Base-by-base conservation (phyloP, 2,329 filamentous ascomycete genomes). In the Aspergillus niger region DNA sequence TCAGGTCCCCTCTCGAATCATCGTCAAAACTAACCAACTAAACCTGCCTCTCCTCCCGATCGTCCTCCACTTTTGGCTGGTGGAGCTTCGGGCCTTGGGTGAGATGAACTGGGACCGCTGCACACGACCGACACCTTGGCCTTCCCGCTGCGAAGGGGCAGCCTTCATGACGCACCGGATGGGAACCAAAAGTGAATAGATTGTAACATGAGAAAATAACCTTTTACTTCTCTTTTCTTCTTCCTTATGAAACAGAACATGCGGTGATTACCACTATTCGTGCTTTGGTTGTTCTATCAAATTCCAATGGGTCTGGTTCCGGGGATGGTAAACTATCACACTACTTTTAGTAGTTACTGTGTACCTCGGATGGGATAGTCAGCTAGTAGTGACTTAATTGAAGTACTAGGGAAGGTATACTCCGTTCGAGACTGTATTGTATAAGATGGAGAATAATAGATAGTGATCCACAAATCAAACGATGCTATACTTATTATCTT, bases 51-150 rank as follows among this genome's bases (percentile, higher is more conserved):
- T 65, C 54, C 52, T 55, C 22, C 57, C 57, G 58, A 60, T 61
- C 47, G 47, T 56, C 54, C 52, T 59, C 59, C 62, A 59, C 62
- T 30, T 36, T 32, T 55, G 13, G 41, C 38, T 30, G 53, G 39
- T 47, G 39, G 53, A 43, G 53, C 44, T 47, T 22, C 41, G 52
- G 32, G 39, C 26, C 36, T 41, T 55, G 53, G 32, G 53, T 17
- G 28, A 44, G 41, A 55, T 55, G 26, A 55, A 44, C 41, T 28
- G 17, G 39, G n/a, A 44, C 39, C 53, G 39, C 39, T 43, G 39
- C 39, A 43, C 39, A 43, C 39, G 39, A 43, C 39, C 39, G 39
- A 20, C 39, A 36, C 32, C 32, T 20, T 43, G 39, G 4, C 17
- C 17, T 43, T 43, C 39, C 39, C n/a, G n/a, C 39, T 8, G 39